phyloP scores from a whole-genome alignment of 441 rosid genomes.

The Brassica hybrid region DNA sequence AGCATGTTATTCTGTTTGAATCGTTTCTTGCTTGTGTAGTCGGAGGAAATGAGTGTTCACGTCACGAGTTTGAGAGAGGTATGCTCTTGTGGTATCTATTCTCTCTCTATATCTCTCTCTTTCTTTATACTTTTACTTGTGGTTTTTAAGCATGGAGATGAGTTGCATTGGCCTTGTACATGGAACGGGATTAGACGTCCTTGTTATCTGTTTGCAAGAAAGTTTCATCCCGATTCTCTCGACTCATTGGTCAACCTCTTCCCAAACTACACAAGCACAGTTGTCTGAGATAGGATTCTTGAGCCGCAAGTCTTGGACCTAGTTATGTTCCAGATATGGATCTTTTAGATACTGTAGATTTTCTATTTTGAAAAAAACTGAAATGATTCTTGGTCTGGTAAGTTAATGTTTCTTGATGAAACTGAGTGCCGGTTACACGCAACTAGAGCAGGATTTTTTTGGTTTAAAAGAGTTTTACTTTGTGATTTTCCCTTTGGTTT shows the following conservation, averaged over 20 bases:
- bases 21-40: no score
- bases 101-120: neutral
- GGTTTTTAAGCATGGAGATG: slow-evolving; percentile 43
- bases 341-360: slow-evolving; percentile 34
- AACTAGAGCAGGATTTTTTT: slow-evolving; percentile 9
- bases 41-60: no score
- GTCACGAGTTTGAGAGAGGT: no score
- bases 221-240: slow-evolving; percentile 64
- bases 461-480: no score
- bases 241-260: slow-evolving; percentile 58
- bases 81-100: no score
- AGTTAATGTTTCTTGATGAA: slow-evolving; percentile 18
- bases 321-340: neutral
- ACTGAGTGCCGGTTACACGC: slow-evolving; percentile 14
- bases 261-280: slow-evolving; percentile 60
- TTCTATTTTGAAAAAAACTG: neutral
- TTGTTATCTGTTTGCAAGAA: slow-evolving; percentile 74
- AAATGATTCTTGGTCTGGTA: neutral
- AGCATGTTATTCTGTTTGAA: no score
- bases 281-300: slow-evolving; percentile 28
- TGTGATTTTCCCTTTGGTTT: no score
- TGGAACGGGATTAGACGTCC: slow-evolving; percentile 82
- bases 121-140: slow-evolving; percentile 11
- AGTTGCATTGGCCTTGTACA: slow-evolving; percentile 51
- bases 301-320: slow-evolving; percentile 7